These are phyloP conservation scores for Tirmania nivea DNA, from an alignment of 495 filamentous ascomycete genomes.

Conservation along the genomic window DNA sequence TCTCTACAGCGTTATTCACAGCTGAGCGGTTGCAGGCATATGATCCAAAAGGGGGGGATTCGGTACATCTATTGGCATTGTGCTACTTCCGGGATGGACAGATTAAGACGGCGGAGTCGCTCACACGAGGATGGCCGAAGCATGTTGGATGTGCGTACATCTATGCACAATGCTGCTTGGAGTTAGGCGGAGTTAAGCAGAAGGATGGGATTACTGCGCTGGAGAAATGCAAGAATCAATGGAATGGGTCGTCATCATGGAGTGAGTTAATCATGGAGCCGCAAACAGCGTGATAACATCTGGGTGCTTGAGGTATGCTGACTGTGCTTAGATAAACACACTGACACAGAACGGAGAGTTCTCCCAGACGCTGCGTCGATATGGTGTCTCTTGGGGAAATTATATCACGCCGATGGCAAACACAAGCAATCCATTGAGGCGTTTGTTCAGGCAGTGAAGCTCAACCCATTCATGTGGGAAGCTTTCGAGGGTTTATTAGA, in stretches of 20 bases:
- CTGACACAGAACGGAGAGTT: slow-evolving; percentile 38
- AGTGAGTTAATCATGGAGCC: slow-evolving; percentile 23
- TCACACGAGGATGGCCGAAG: slow-evolving; percentile 18
- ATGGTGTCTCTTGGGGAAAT: slow-evolving; percentile 60
- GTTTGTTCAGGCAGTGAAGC: slow-evolving; percentile 69
- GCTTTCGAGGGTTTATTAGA: slow-evolving; percentile 67
- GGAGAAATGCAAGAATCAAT: slow-evolving; percentile 48
- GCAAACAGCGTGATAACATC: too few relatives aligned
- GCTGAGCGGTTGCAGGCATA: slow-evolving; percentile 66
- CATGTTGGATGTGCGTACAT: slow-evolving; percentile 81
- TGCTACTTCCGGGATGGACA: slow-evolving; percentile 68
- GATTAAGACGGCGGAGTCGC: slow-evolving; percentile 34
- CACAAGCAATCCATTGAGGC: slow-evolving; percentile 56
- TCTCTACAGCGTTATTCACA: slow-evolving; percentile 77
- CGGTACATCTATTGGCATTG: slow-evolving; percentile 58
- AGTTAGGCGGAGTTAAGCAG: slow-evolving; percentile 39
- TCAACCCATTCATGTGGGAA: slow-evolving; percentile 97
- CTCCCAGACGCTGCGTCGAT: slow-evolving; percentile 69
- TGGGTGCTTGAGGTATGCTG: slow-evolving; percentile 28
- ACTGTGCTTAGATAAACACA: slow-evolving; percentile 45
- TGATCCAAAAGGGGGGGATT: slow-evolving; percentile 57
- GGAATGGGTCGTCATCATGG: slow-evolving; percentile 26
- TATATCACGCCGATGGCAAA: slow-evolving; percentile 64
- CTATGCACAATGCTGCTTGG: slow-evolving; percentile 72
- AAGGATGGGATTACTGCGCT: slow-evolving; percentile 60